These are phyloP conservation scores for Sungouiozyma ichnusensis DNA, from an alignment of 805 yeast species.

Conservation along the genomic window DNA sequence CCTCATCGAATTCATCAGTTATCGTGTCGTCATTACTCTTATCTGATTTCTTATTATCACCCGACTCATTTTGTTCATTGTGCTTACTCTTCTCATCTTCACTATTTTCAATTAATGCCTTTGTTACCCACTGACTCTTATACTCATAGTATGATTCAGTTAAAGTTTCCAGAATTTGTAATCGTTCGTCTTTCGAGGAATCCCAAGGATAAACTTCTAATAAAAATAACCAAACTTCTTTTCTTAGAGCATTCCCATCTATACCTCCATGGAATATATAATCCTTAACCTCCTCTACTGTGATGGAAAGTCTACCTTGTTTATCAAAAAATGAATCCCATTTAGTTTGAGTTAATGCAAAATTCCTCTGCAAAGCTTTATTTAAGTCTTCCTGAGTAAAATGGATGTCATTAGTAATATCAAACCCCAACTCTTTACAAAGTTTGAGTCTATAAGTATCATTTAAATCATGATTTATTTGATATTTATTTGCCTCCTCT, in stretches of 20 bases:
- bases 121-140: conserved; percentile 53
- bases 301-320: conserved; percentile 61
- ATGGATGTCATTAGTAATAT: conserved; percentile 22
- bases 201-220: conserved; percentile 87
- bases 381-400: conserved; percentile 30
- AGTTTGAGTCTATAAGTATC: conserved; percentile 47
- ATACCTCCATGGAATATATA: conserved; percentile 88
- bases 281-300: conserved; percentile 69
- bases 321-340: conserved; percentile 82
- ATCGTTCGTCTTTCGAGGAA: conserved; percentile 58
- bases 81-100: too few relatives aligned
- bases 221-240: conserved; percentile 78
- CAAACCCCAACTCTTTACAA: conserved; percentile 52
- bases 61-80: too few relatives aligned
- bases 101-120: conserved; percentile 25
- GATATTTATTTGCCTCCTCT: conserved; percentile 66
- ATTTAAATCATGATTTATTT: conserved; percentile 39
- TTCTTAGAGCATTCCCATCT: conserved; percentile 39
- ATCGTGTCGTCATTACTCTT: conserved; percentile 17
- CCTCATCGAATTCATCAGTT: conserved; percentile 35
- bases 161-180: conserved; percentile 44
- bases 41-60: too few relatives aligned
- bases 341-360: conserved; percentile 40
- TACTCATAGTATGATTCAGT: conserved; percentile 49
- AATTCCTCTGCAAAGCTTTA: conserved; percentile 54